Percentiles rank a stretch among this genome's conserved stretches.
Evolutionary conservation across 2,329 filamentous ascomycete species (phyloP).

Genomic region (Aspergillus sp.): DNA sequence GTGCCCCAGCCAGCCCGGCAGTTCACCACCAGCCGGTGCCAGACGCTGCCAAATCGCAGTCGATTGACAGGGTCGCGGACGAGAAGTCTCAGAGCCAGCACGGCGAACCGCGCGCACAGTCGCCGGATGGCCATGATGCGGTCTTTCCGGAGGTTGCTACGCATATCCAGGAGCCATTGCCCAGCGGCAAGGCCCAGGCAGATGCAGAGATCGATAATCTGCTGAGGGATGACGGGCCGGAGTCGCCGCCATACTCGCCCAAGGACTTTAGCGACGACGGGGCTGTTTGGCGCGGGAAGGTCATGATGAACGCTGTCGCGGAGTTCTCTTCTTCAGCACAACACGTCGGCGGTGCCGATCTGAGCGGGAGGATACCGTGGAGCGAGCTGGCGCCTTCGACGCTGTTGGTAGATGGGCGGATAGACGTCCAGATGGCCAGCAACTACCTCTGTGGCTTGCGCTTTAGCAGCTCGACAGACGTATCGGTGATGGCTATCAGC

Average conservation of each 20-base stretch:
- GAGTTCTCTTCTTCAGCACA: constrained; percentile 69
- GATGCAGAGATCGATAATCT: constrained; percentile 88
- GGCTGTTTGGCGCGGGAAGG: constrained; percentile 66
- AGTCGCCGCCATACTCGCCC: constrained; percentile 75
- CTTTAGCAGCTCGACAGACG: constrained; percentile 72
- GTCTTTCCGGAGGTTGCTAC: constrained; percentile 35
- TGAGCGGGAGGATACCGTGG: constrained; percentile 61
- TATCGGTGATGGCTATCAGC: constrained; percentile 67
- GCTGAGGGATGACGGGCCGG: constrained; percentile 70
- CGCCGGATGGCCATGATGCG: constrained; percentile 47
- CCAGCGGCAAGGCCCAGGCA: constrained; percentile 45
- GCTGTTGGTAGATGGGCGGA: constrained; percentile 56
- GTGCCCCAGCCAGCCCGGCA: constrained; percentile 17
- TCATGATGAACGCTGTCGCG: constrained; percentile 68
- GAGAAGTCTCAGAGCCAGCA: constrained; percentile 63
- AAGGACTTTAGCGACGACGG: constrained; percentile 63
- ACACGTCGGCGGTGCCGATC: constrained; percentile 74
- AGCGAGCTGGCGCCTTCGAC: constrained; percentile 60
- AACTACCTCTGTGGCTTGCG: constrained; percentile 84
- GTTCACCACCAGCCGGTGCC: constrained; percentile 10
- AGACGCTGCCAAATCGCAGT: constrained; percentile 16
- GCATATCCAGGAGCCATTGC: constrained; percentile 28
- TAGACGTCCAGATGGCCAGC: constrained; percentile 71
- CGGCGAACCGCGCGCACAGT: constrained; percentile 74
- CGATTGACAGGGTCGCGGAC: constrained; percentile 37